Evolutionary conservation across 208 protist species (phyloP).

Genomic region (Acanthamoeba healyi): DNA sequence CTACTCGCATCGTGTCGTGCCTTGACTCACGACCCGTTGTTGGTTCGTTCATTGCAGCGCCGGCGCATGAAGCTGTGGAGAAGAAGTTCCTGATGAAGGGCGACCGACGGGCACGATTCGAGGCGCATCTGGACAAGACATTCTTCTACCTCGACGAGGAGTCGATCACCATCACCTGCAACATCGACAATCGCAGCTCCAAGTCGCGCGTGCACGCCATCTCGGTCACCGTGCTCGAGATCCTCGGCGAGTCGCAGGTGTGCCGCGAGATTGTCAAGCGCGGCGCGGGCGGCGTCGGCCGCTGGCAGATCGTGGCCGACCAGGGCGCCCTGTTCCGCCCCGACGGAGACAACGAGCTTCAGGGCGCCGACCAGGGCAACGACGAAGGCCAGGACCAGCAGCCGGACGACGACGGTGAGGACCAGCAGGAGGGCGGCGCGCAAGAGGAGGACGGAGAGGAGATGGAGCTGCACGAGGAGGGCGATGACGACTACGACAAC

Average conservation of each 20-base stretch:
- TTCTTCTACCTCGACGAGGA: conserved; percentile 48
- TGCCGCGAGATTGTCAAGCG: conserved; percentile 48
- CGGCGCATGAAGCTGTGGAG: background rate
- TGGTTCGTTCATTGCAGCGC: background rate
- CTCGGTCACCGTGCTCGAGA: conserved; percentile 31
- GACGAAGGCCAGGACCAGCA: background rate
- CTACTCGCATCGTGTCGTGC: too few species aligned
- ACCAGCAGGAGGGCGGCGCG: background rate
- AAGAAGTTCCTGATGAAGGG: conserved; percentile 18
- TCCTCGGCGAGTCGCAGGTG: conserved; percentile 31
- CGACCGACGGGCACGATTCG: conserved; percentile 1
- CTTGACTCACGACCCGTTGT: background rate
- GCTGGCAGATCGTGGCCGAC: conserved; percentile 4
- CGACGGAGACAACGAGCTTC: background rate
- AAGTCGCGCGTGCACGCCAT: background rate
- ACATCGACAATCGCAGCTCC: conserved; percentile 40
- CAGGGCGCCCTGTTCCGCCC: background rate
- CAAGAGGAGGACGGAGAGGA: background rate
- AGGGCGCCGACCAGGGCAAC: background rate
- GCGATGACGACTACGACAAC: background rate
- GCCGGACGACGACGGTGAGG: background rate
- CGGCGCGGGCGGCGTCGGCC: background rate
- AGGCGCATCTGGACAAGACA: conserved; percentile 8
- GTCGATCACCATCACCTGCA: conserved; percentile 44
- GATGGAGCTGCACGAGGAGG: background rate